phyloP scores from a whole-genome alignment of 176 grass and related monocot species.

The Tillandsia fasciculata region DNA sequence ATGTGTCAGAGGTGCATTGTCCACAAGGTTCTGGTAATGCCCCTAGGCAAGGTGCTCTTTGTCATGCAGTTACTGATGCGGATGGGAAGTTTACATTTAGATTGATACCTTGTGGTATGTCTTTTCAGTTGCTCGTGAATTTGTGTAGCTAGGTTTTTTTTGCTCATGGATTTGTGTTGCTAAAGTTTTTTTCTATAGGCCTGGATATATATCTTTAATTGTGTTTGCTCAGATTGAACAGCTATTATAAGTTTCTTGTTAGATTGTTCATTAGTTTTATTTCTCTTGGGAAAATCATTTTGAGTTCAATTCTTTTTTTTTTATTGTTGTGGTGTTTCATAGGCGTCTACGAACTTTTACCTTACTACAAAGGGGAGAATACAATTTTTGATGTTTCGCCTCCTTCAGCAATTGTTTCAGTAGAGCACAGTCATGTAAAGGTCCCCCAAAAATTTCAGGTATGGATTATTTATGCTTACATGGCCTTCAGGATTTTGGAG shows the following conservation, averaged over 20 bases:
- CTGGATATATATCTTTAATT: no score
- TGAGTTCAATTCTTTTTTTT: background rate
- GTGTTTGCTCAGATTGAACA: no score
- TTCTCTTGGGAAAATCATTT: background rate
- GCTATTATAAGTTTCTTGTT: background rate
- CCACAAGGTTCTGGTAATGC: conserved; percentile 46
- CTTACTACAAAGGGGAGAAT: conserved; percentile 98
- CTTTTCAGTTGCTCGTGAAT: conserved; percentile 3
- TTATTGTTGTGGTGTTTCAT: conserved; percentile 24
- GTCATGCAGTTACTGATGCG: conserved; percentile 75
- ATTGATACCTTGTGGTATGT: conserved; percentile 86
- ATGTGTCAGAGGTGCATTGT: conserved; percentile 53
- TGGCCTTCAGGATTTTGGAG: background rate
- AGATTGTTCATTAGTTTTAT: background rate
- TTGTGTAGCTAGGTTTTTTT: background rate
- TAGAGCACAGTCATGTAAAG: conserved; percentile 60
- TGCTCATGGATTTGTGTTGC: background rate
- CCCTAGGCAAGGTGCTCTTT: conserved; percentile 66
- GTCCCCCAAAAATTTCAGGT: conserved; percentile 91
- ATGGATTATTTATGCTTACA: conserved; percentile 15
- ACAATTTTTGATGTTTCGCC: conserved; percentile 93
- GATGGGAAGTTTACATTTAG: conserved; percentile 79
- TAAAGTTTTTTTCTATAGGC: background rate
- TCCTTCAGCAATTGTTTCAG: conserved; percentile 50
- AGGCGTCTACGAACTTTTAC: conserved; percentile 79